Evolutionary conservation across 345 rosid species (phyloP).

Genomic region (Gossypium turneri): DNA sequence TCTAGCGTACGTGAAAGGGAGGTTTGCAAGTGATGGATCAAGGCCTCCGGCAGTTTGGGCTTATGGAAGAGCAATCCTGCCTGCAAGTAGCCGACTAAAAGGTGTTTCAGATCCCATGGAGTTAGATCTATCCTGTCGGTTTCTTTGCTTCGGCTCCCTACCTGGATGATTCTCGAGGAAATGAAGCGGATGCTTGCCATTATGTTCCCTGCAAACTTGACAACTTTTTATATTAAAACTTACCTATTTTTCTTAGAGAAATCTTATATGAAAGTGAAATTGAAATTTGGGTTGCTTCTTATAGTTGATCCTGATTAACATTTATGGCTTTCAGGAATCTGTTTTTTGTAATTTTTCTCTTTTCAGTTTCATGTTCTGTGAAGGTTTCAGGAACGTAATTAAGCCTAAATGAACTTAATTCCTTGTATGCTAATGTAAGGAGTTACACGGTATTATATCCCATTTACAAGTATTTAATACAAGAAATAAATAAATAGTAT

Average conservation of each 20-base stretch:
- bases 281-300: background rate
- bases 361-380: background rate
- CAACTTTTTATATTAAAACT: background rate
- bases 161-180: constrained; percentile 11
- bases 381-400: background rate
- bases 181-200: constrained; percentile 18
- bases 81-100: constrained; percentile 3
- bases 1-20: background rate
- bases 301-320: background rate
- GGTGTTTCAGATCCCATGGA: constrained; percentile 30
- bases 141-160: background rate
- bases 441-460: too few relatives aligned
- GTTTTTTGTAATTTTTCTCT: too few relatives aligned
- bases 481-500: too few relatives aligned
- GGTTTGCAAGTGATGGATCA: constrained; percentile 1
- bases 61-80: constrained; percentile 5
- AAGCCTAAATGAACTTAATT: background rate
- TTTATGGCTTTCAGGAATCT: background rate
- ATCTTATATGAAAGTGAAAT: background rate
- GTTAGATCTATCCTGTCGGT: constrained; percentile 20
- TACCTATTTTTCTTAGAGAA: background rate
- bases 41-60: background rate
- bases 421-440: background rate
- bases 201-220: background rate
- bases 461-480: too few relatives aligned